phyloP scores from a whole-genome alignment of 805 yeast genomes.

The Starmerella potacharoeniae region DNA sequence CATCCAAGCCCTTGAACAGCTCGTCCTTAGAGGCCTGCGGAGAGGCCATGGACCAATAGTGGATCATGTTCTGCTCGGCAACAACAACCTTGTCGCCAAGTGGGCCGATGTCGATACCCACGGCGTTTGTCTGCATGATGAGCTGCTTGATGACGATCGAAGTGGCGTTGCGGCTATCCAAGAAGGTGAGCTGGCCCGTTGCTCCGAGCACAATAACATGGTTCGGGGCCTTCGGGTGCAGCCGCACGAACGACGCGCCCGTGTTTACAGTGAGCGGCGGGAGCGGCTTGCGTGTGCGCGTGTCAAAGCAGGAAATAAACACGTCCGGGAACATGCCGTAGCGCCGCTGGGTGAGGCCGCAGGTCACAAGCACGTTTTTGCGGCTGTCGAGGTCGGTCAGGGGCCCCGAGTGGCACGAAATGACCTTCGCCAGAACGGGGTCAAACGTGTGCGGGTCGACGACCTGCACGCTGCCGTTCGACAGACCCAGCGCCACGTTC shows the following conservation, averaged over 20 bases:
- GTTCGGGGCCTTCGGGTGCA: conserved; percentile 80
- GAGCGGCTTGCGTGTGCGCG: conserved; percentile 55
- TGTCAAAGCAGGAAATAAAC: conserved; percentile 69
- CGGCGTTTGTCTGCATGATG: conserved; percentile 38
- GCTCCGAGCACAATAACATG: conserved; percentile 62
- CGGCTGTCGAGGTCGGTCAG: conserved; percentile 32
- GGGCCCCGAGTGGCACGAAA: conserved; percentile 30
- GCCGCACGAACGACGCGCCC: conserved; percentile 72
- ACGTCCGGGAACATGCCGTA: conserved; percentile 60
- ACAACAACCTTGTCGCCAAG: conserved; percentile 71
- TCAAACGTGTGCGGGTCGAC: conserved; percentile 30
- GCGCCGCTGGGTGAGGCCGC: conserved; percentile 59
- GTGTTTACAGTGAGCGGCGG: conserved; percentile 81
- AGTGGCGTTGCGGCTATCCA: conserved; percentile 73
- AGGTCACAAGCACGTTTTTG: conserved; percentile 41
- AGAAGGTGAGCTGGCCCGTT: conserved; percentile 72
- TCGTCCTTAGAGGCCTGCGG: conserved; percentile 33
- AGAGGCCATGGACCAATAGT: conserved; percentile 54
- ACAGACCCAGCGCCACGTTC: conserved; percentile 28
- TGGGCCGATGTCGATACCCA: conserved; percentile 44
- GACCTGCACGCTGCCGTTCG: conserved; percentile 28
- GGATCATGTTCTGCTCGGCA: conserved; percentile 50
- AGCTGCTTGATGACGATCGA: conserved; percentile 56
- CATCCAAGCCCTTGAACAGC: conserved; percentile 25
- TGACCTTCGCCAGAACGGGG: conserved; percentile 9